Evolutionary conservation across 2,329 filamentous ascomycete genomes (phyloP), one percentile per base, ranked within the genome.

Genomic region (Alternaria gaisen): DNA sequence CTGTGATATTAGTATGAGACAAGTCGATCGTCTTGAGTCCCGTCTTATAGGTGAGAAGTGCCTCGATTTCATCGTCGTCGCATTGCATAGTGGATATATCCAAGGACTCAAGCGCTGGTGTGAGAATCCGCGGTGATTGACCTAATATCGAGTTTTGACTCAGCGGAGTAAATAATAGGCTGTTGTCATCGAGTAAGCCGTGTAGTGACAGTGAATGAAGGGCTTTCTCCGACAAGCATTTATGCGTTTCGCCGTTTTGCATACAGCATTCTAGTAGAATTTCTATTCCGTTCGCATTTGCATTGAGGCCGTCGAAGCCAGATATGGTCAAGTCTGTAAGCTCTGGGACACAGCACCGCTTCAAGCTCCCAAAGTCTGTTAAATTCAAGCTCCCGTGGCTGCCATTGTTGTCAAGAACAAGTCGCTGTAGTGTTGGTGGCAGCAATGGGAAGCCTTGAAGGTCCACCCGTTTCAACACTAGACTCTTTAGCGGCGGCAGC

Each of bases 1-100:
- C 82, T 0, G 79, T 81, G 38, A 83, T 75, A 6, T 66, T 63
- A 1, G 79, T 79, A 0, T 66, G 63, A 1, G 75, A 77, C 0
- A 83, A 42, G 56, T 83, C 71, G 16, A 83, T 61, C 0, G 51
- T 62, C 40, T 38, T 63, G 18, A 69, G 78, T 0, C 63, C 68
- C 38, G 60, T 70, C 1, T 60, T 41, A 38, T 64, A n/a, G 16
- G 30, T 59, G 26, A 68, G 53, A 0, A 81, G 60, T 3, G 58
- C 34, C 8, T 75, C 72, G 11, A 79, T 65, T 14, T 73, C 69
- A 22, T 75, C 70, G 59, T 81, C 79, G 20, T 68, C 61, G 30
- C 68, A 64, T 3, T 63, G 61, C 14, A 70, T 56, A 1, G 55
- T 63, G 9, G 67, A 44, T 2, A 76, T 30, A 11, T 65, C 53